Percentiles rank a stretch among this genome's conserved stretches.
These are phyloP conservation scores for Flaveria floridana DNA, from an alignment of 140 eudicot species.

Conservation along the genomic window DNA sequence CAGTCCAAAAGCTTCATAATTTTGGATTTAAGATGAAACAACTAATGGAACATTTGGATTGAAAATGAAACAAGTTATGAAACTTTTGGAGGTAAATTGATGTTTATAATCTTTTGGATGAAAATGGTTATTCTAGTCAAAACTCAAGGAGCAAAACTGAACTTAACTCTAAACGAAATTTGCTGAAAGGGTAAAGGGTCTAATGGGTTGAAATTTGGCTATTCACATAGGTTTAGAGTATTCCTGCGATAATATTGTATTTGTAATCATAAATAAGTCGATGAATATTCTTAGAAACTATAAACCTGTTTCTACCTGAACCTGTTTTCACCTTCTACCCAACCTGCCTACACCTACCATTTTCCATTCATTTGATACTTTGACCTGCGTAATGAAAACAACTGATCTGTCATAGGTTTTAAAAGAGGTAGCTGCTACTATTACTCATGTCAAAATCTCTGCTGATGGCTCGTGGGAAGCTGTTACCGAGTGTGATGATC, in stretches of 20 bases:
- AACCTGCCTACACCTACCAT: not conserved
- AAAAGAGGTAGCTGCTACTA: conserved; percentile 54
- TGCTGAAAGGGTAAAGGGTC: not conserved
- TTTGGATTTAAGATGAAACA: too few species aligned
- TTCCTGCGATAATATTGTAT: not conserved
- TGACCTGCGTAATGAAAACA: not conserved
- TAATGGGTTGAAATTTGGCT: not conserved
- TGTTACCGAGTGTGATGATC: conserved; percentile 41
- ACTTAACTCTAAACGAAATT: not conserved
- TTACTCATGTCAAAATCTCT: conserved; percentile 53
- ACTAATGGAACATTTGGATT: too few species aligned
- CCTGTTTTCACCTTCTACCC: not conserved
- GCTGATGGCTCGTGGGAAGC: conserved; percentile 80
- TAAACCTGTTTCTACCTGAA: not conserved
- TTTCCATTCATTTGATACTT: conserved; percentile 8
- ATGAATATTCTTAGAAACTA: not conserved
- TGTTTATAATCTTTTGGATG: too few species aligned
- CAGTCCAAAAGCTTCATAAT: too few species aligned
- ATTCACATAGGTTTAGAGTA: not conserved
- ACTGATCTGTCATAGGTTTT: conserved; percentile 45
- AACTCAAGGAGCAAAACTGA: too few species aligned
- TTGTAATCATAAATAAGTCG: not conserved
- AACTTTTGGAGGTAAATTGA: too few species aligned
- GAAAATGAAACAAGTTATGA: too few species aligned
- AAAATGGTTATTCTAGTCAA: too few species aligned